Evolutionary conservation across 495 filamentous ascomycete species (phyloP), one percentile per base, ranked within the genome.

Genomic region (Daldinia childiae): DNA sequence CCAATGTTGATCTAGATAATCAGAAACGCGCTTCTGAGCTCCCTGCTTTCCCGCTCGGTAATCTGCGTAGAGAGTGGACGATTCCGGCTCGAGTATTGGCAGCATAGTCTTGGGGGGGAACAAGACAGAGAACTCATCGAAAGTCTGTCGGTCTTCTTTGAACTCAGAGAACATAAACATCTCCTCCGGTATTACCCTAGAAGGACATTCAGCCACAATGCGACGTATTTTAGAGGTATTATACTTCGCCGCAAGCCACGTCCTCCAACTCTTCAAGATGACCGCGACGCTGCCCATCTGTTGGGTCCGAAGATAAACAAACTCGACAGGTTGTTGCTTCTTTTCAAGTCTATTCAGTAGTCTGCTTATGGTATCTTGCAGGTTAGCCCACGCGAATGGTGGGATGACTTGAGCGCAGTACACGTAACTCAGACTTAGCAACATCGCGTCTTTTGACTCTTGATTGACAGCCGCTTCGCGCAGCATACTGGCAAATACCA

Each of bases 1-100:
- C 79, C 79, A 81, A 41, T 76, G 56, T 12, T 57, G 59, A 39
- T 76, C 71, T 8, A 81, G 54, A 59, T 81, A 71, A 7, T 48
- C 29, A 26, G 36, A 58, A 2, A 80, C 61, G 27, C 48, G 43
- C 38, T 74, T 64, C 21, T 27, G n/a, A 26, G 59, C 66, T 39
- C 57, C 71, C 15, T 38, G 52, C 0, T 45, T 56, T 38, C 51
- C 58, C 14, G 26, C 34, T 17, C 55, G 38, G 27, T 71, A 71
- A 15, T 52, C 52, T 14, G 58, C 41, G 32, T 79, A 62, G 15
- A 78, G 71, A 6, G 59, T 26, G 4, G 64, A 66, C 6, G 80
- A 58, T 26, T 68, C 64, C 7, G 69, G 67, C 19, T 81, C 76
- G 45, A 62, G 43, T 7, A 26, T 51, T 19, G 66, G 45, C 1